Conservation (phyloP, 2,329 filamentous ascomycete species). For the Fusarium humuli region DNA sequence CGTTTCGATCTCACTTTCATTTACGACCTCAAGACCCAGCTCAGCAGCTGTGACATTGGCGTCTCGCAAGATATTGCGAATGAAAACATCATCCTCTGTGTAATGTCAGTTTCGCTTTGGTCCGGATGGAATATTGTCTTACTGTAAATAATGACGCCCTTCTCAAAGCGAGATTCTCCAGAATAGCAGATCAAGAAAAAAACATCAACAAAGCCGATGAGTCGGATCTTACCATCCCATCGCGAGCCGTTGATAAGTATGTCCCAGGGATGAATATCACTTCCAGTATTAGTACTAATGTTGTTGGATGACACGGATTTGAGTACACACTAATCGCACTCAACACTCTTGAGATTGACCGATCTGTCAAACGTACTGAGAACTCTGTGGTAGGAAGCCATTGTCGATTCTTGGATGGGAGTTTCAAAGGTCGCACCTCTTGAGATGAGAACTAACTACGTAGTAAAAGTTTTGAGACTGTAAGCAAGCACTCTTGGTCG, state of each 20-base stretch:
- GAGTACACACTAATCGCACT: conserved; percentile 5
- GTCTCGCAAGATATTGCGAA: background rate
- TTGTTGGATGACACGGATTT: too few species aligned
- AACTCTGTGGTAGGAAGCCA: conserved; percentile 15
- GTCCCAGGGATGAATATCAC: conserved; percentile 9
- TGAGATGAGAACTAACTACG: too few species aligned
- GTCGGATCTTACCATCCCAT: conserved; percentile 12
- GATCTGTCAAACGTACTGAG: conserved; percentile 6
- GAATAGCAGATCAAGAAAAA: conserved; percentile 14
- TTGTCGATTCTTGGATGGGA: background rate
- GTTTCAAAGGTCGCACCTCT: too few species aligned
- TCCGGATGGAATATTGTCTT: accelerated
- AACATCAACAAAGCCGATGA: conserved; percentile 6
- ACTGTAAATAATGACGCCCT: conserved; percentile 10
- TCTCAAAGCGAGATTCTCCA: conserved; percentile 11
- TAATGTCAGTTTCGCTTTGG: accelerated
- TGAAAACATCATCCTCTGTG: conserved; percentile 1
- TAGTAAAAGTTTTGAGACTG: too few species aligned
- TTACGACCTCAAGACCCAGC: background rate
- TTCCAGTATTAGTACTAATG: background rate
- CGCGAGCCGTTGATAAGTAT: conserved; percentile 1
- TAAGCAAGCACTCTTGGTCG: too few species aligned
- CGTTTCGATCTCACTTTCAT: background rate
- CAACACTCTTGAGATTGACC: background rate
- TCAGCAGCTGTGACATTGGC: background rate